Base-by-base conservation (phyloP, 202 grass and related monocot species). In the Zoysia matrella region DNA sequence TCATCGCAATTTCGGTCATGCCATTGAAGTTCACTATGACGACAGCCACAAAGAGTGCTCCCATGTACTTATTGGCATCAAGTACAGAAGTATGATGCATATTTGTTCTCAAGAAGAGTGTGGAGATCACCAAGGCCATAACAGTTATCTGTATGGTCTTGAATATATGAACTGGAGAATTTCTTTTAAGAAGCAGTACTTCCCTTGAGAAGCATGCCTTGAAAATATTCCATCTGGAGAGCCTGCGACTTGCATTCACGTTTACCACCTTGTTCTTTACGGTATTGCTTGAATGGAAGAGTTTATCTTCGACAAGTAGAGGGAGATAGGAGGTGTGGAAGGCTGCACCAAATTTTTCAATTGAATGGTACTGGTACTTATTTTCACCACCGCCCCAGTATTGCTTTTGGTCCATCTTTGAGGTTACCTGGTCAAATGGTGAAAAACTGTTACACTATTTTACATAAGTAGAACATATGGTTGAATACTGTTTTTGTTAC, bases 21-120 rank as follows among this genome's bases (percentile, higher is more conserved):
- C 96, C 96, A 84, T 98, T 98, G 84, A 95, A 98, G 60, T 95
- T 98, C 46, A 98, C 87, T 77, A 92, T 90, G 45, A 98, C 85
- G 46, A 95, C 85, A 74, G 84, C 84, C 47, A 85, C 77, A 84
- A 95, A 98, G 52, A 92, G 85, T 55, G 96, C 91, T 80, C 96
- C 96, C 80, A 98, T 81, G 83, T 95, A 98, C 66, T 86, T 86
- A 45, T 98, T 93, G 50, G 87, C 96, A 86, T 93, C 96, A 64
- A 85, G 71, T 84, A 98, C 72, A 16, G 96, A 72, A 64, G 62
- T 76, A 44, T 95, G 96, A 22, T 78, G 83, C 96, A 98, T 98
- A 48, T 86, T 83, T 77, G 92, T 93, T 79, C 91, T 86, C 8
- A 98, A 40, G 74, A 93, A 98, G 71, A 98, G 63, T 47, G 96